These are phyloP conservation scores for Yarrowia deformans DNA, from an alignment of 805 yeast genomes.

Conservation along the genomic window DNA sequence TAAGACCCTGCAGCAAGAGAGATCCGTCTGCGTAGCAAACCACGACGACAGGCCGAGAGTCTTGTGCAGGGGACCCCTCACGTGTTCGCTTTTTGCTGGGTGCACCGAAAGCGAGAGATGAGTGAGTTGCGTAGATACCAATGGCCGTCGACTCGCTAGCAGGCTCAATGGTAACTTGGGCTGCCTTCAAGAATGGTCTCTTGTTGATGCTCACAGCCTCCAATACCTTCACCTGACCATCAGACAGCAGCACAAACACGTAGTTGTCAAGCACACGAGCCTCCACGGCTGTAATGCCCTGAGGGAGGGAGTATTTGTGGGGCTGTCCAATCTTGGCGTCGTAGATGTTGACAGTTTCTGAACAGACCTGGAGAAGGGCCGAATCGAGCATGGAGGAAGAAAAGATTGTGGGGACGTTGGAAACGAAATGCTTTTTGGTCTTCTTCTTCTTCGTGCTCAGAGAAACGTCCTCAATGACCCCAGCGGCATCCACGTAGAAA, in stretches of 20 bases:
- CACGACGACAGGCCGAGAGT: slow-evolving; percentile 17
- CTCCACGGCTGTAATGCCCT: slow-evolving; percentile 27
- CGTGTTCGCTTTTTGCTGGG: slow-evolving; percentile 27
- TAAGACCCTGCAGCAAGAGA: slow-evolving; percentile 12
- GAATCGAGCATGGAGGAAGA: slow-evolving; percentile 19
- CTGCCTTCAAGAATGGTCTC: slow-evolving; percentile 30
- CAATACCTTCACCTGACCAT: slow-evolving; percentile 28
- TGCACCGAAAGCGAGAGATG: slow-evolving; percentile 11
- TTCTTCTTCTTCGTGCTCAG: slow-evolving; percentile 36
- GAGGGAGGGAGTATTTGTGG: slow-evolving; percentile 39
- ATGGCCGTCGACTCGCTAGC: slow-evolving; percentile 27
- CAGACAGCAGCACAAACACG: slow-evolving; percentile 26
- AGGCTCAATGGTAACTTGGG: slow-evolving; percentile 18
- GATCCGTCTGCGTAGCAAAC: slow-evolving; percentile 31
- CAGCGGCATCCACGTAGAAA: slow-evolving; percentile 20
- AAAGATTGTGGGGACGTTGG: slow-evolving; percentile 22
- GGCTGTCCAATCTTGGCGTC: slow-evolving; percentile 41
- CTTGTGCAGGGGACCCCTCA: slow-evolving; percentile 29
- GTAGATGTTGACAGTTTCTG: slow-evolving; percentile 41
- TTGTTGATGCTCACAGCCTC: slow-evolving; percentile 35
- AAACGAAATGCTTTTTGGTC: slow-evolving; percentile 31
- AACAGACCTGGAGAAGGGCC: slow-evolving; percentile 34
- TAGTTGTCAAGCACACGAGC: slow-evolving; percentile 16
- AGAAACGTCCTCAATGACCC: slow-evolving; percentile 24
- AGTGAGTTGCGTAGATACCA: slow-evolving; percentile 17